Base-by-base conservation (phyloP, 257 asterid species). In the Forsythia viridissima region DNA sequence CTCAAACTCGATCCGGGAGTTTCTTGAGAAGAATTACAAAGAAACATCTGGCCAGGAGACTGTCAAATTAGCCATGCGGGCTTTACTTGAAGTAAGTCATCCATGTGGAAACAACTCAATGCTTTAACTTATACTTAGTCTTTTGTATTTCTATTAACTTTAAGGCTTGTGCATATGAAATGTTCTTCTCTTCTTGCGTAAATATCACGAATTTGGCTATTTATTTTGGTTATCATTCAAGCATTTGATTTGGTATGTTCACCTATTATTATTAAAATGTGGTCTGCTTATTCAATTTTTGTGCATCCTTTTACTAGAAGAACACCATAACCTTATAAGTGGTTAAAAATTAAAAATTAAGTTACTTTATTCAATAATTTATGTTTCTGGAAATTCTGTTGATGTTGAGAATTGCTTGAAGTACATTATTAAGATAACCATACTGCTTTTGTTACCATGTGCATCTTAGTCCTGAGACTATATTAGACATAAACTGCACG, bases 11-110 rank as follows among this genome's bases (percentile, higher is more conserved):
- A 89, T 91, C 41, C 83, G 99, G 71, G 99, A 95, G 87, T 95
- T 93, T 85, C 87, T 95, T 74, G 99, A 95, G 90, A 95, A 95
- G 95, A 95, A 95, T 82, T 95, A 93, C 90, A 92, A 88, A 85
- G 99, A 95, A 85, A 93, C 98, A 68, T 92, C 98, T 77, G 99
- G 99, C 79, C 96, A 87, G 73, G 99, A 95, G 87, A 95, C 99
- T 51, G 85, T 91, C 59, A 95, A 95, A 85, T 82, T 95, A 80
- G 98, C 99, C 74, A 90, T 95, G n/a, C 98, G 99, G 80, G 99
- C 99, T 59, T 82, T 95, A 82, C 97, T 95, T 40, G 99, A 95
- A 94, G 99, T 95, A 88, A 82, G 86, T 82, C 18, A 77, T 72
- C 52, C 3, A 11, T 52, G 38, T 57, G 66, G 55, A 57, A 74